phyloP scores from a whole-genome alignment of 345 rosid genomes.

The Garcia nutans region DNA sequence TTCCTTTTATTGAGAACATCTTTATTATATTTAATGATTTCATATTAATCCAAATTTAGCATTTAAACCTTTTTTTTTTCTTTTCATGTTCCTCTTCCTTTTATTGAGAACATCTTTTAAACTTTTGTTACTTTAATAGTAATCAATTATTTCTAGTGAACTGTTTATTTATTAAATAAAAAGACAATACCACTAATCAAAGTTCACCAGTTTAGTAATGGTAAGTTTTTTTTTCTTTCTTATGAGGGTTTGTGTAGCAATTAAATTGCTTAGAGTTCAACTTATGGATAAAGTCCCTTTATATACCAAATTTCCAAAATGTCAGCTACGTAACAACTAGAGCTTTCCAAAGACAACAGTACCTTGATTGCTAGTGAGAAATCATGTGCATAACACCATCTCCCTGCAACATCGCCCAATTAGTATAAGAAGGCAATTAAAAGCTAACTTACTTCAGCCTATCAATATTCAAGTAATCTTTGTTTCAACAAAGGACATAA shows the following conservation, averaged over 20 bases:
- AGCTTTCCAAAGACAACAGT: neutral
- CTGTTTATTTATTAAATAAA: neutral
- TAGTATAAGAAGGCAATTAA: too few species aligned
- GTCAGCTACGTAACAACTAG: neutral
- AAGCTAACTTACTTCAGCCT: neutral
- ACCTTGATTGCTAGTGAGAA: neutral
- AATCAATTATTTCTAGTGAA: neutral
- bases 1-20: neutral
- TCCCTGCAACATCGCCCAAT: neutral
- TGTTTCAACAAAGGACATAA: neutral
- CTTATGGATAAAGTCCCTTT: neutral
- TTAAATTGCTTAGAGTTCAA: neutral
- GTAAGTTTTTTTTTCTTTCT: neutral
- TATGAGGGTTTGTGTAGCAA: neutral
- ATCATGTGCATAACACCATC: neutral
- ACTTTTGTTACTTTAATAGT: neutral
- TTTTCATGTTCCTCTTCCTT: too few species aligned
- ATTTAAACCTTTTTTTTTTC: too few species aligned
- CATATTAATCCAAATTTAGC: too few species aligned
- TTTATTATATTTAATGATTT: too few species aligned
- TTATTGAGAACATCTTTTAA: too few species aligned
- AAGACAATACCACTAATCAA: neutral
- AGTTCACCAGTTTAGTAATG: neutral
- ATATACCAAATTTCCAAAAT: neutral
- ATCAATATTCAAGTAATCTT: neutral